Evolutionary conservation across 805 yeast genomes (phyloP).

Genomic region (Myxozyma neotropica): DNA sequence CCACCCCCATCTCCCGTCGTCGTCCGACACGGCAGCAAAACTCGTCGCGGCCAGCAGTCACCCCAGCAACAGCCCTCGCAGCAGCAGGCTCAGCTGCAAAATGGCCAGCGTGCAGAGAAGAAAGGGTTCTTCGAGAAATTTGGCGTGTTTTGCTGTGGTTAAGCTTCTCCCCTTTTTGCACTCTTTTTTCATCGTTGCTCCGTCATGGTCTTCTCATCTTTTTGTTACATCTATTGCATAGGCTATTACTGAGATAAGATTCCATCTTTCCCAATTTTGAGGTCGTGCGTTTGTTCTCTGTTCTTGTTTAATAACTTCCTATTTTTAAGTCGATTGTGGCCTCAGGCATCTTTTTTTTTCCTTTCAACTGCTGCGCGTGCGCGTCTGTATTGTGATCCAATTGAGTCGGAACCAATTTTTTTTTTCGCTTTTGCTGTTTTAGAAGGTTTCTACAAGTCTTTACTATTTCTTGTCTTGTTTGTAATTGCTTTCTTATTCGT

Average conservation of each 20-base stretch:
- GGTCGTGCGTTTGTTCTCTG: background rate
- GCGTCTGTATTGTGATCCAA: background rate
- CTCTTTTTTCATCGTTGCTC: background rate
- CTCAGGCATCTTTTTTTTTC: background rate
- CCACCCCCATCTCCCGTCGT: slow-evolving; percentile 44
- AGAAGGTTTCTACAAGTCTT: background rate
- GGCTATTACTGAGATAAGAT: background rate
- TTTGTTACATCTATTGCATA: background rate
- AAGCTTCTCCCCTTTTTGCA: slow-evolving; percentile 5
- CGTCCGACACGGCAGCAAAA: slow-evolving; percentile 42
- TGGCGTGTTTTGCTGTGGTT: slow-evolving; percentile 43
- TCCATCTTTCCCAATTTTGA: background rate
- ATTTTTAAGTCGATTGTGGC: slow-evolving; percentile 1
- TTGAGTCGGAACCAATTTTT: background rate
- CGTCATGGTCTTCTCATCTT: background rate
- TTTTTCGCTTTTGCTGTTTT: background rate
- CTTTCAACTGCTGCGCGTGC: background rate
- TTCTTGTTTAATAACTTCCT: background rate
- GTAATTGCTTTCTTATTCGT: background rate
- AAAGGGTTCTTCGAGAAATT: slow-evolving; percentile 41
- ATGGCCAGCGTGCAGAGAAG: slow-evolving; percentile 35
- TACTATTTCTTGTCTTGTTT: background rate
- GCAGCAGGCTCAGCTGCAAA: slow-evolving; percentile 22
- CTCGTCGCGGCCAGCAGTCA: slow-evolving; percentile 38
- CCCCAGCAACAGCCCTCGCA: slow-evolving; percentile 31